These are phyloP conservation scores for Fusarium coffeatum DNA, from an alignment of 2,329 filamentous ascomycete genomes.

Conservation along the genomic window DNA sequence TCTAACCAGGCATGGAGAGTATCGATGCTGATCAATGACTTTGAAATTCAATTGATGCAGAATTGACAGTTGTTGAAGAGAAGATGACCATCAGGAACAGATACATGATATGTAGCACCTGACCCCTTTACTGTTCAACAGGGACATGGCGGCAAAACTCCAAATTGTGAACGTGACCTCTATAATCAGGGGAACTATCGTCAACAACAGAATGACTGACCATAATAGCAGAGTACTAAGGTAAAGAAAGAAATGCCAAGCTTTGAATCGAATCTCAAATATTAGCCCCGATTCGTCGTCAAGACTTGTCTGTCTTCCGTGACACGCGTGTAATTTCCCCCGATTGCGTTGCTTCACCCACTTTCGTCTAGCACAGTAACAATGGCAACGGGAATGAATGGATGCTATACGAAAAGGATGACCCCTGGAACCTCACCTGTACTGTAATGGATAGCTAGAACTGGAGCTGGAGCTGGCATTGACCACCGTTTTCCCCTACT, in stretches of 20 bases:
- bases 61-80: neutral
- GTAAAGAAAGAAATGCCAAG: conserved; percentile 18
- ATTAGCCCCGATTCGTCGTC: conserved; percentile 38
- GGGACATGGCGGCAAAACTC: neutral
- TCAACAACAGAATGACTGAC: neutral
- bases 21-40: neutral
- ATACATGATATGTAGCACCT: neutral
- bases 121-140: neutral
- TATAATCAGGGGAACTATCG: neutral
- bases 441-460: neutral
- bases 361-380: neutral
- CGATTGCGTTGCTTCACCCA: conserved; percentile 35
- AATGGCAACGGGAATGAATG: conserved; percentile 1
- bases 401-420: conserved; percentile 10
- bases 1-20: neutral
- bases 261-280: conserved; percentile 24
- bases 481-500: conserved; percentile 32
- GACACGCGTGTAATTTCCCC: conserved; percentile 36
- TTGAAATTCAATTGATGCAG: neutral
- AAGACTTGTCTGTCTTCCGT: conserved; percentile 3
- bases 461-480: conserved; percentile 6
- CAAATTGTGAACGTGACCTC: neutral
- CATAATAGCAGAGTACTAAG: neutral
- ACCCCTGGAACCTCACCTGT: neutral
- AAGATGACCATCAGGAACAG: neutral